Evolutionary conservation across 768 basidiomycete species (phyloP), one percentile per base, ranked within the genome.

Genomic region (Pleurotus salmoneostramineus): DNA sequence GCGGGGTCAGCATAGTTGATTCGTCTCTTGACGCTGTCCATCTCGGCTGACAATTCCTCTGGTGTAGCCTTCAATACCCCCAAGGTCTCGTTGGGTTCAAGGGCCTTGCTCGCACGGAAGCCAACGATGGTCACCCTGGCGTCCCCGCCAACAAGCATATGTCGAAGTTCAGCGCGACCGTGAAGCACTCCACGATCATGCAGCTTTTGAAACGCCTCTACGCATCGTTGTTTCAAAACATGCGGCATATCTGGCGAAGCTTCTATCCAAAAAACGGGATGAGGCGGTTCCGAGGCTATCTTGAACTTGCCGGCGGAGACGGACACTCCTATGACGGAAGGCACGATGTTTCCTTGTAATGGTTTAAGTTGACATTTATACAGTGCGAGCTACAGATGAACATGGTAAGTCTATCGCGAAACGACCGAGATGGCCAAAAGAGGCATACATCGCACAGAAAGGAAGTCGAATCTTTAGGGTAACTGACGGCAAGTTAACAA

Each of bases 241-340:
- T 71, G 61, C 3, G 85, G 83, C 84, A 88, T 87, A 44, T 73
- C 76, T 2, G 77, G 66, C 4, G 77, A 81, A 11, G 87, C 82
- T 61, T 85, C 79, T 59, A 84, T 76, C 84, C 86, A 87, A 66
- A 85, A 83, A 5, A 75, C 74, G 12, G 69, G 71, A 61, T 87
- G 83, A 0, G 86, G 86, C 12, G 79, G 69, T 61, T 81, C 82
- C 75, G 83, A 80, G 10, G 77, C 67, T 5, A 80, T 64, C 62
- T 74, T 74, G 47, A 81, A 69, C 7, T 69, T 63, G 50, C 70
- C 71, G 31, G 74, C 63, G 60, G 69, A 66, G 17, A 73, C 59
- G 65, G 77, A 77, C 17, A 81, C 73, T 42, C 78, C 78, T 50
- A 87, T 83, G 57, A 88, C 66, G 40, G 70, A 64, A 0, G 85